Conservation (phyloP, 139 green algal genomes). For the Chlamydomonas incerta region DNA sequence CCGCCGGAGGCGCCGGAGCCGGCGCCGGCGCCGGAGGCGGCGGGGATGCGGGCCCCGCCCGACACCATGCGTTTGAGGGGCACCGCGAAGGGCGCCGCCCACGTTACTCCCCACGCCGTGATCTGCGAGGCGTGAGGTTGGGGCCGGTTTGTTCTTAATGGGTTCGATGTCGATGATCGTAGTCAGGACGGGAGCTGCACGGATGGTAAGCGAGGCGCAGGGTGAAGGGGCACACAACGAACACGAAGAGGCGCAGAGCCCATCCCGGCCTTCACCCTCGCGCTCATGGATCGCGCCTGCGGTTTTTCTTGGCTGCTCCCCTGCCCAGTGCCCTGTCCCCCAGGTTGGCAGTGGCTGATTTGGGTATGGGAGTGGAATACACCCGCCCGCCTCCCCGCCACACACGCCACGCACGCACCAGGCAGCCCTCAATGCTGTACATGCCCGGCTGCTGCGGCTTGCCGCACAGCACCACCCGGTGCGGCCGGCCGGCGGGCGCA, state of each 20-base stretch:
- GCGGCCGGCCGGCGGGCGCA: constrained; percentile 57
- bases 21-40: background rate
- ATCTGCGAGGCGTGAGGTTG: background rate
- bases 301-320: too few species aligned
- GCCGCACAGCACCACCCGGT: constrained; percentile 59
- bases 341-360: too few species aligned
- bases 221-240: background rate
- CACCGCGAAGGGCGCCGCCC: constrained; percentile 15
- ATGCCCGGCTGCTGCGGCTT: constrained; percentile 60
- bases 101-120: constrained; percentile 7
- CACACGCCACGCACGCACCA: constrained; percentile 42
- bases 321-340: too few species aligned
- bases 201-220: too few species aligned
- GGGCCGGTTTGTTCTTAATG: background rate
- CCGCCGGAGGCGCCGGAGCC: background rate
- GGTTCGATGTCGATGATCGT: too few species aligned
- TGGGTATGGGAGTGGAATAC: too few species aligned
- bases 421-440: constrained; percentile 64
- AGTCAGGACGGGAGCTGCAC: too few species aligned
- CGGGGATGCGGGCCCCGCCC: too few species aligned
- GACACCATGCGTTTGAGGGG: background rate
- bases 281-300: too few species aligned
- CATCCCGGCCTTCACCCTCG: background rate
- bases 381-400: too few species aligned
- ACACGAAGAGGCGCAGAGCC: background rate